Conservation (phyloP, 352 stramenopile species). For the Pythium rhizo-oryzae region DNA sequence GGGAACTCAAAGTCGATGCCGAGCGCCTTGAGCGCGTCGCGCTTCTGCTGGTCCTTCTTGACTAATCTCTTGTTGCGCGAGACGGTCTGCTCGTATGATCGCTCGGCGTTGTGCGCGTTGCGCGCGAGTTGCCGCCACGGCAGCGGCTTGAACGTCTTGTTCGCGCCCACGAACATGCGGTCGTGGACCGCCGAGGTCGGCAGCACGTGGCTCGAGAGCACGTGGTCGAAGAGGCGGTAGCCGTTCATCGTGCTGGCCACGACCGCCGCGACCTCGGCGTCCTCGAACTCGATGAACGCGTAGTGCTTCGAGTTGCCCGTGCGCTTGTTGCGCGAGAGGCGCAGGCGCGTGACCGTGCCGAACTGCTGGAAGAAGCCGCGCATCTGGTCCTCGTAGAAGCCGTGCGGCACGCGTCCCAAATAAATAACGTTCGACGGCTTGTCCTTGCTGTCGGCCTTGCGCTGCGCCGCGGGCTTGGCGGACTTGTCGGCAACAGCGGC, state of each 20-base stretch:
- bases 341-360: conserved; percentile 88
- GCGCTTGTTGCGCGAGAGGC: conserved; percentile 95
- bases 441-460: conserved; percentile 31
- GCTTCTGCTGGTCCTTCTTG: conserved; percentile 78
- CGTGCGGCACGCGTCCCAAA: conserved; percentile 95
- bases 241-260: conserved; percentile 95
- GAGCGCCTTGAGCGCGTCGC: conserved; percentile 67
- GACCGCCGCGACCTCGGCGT: conserved; percentile 91
- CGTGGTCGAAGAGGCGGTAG: conserved; percentile 94
- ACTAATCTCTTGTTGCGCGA: conserved; percentile 74
- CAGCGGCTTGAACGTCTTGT: conserved; percentile 82
- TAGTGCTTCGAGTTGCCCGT: conserved; percentile 95
- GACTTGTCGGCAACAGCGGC: conserved; percentile 15
- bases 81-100: conserved; percentile 76
- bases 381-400: conserved; percentile 98
- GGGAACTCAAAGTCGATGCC: conserved; percentile 89
- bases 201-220: conserved; percentile 93
- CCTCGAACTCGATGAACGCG: conserved; percentile 96
- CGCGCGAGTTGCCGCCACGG: conserved; percentile 70
- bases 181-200: conserved; percentile 87
- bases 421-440: conserved; percentile 93
- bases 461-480: conserved; percentile 25
- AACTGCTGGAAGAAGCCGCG: conserved; percentile 97
- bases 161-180: conserved; percentile 85
- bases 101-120: conserved; percentile 79